Evolutionary conservation across 2,329 filamentous ascomycete species (phyloP), one percentile per base, ranked within the genome.

Genomic region (Botryotinia narcissicola): DNA sequence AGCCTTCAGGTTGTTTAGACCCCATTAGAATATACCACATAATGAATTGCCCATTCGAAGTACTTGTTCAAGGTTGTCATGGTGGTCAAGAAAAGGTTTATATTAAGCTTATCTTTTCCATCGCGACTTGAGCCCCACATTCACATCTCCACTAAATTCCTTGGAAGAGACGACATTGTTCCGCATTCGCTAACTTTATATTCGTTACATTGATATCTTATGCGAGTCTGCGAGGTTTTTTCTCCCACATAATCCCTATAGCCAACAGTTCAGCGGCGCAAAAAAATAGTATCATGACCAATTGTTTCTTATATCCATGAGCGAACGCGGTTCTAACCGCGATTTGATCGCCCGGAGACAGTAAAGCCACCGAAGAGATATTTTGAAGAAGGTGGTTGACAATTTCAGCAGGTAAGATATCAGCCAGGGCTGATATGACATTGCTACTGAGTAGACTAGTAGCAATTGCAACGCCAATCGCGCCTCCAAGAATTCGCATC

Each of bases 401-500:
- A 9, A 7, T 35, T 32, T 59, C 29, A 20, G 29, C 16, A 60
- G 57, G 57, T 60, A 60, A 4, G 57, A 32, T 35, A 60, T 60
- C 10, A 12, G 57, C 57, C 29, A 60, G 29, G 32, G 57, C 32
- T 60, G 22, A 25, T 22, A 68, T 32, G 32, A 37, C 40, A 25
- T n/a, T 29, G 78, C 88, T 88, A 22, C 18, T 80, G 88, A 87
- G 20, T 89, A 83, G 59, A n/a, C 89, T 85, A n/a, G 86, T 89
- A 77, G 87, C 88, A 44, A 86, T 79, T 0, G 88, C 85, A 48
- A 90, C 82, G 1, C 89, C 89, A 40, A 90, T 83, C 46, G 86
- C 86, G 3, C 88, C 88, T 3, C 89, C 89, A 4, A 91, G 81
- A 0, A 90, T 87, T 12, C 89, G 85, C 3, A 87, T 85, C 79